Percentiles rank a stretch among this genome's conserved stretches.
These are phyloP conservation scores for Annulohypoxylon bovei DNA, from an alignment of 495 filamentous ascomycete species.

Conservation along the genomic window DNA sequence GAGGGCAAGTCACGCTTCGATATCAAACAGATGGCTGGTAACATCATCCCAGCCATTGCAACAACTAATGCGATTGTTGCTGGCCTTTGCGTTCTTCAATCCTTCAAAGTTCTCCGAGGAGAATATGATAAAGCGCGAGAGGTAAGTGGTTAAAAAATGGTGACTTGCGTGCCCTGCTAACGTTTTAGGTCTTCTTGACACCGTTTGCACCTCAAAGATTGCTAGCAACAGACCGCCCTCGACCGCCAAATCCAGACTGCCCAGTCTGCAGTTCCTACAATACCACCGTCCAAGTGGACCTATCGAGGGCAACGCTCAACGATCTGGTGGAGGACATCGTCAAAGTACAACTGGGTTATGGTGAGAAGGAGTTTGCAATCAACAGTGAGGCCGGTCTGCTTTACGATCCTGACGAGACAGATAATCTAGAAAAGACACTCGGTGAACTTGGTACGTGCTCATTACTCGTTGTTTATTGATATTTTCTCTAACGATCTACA, in stretches of 20 bases:
- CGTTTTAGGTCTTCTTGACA: conserved; percentile 76
- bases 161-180: conserved; percentile 29
- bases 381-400: conserved; percentile 75
- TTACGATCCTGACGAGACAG: conserved; percentile 89
- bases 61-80: conserved; percentile 98
- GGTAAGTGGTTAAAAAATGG: conserved; percentile 42
- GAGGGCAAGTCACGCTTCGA: conserved; percentile 91
- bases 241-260: conserved; percentile 81
- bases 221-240: conserved; percentile 74
- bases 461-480: neutral
- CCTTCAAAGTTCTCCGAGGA: conserved; percentile 86
- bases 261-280: conserved; percentile 81
- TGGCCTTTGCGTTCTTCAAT: conserved; percentile 89
- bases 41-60: conserved; percentile 98
- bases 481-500: conserved; percentile 45
- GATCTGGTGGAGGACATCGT: conserved; percentile 83
- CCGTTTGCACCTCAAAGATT: conserved; percentile 81
- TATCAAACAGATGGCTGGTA: conserved; percentile 98
- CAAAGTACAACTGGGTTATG: conserved; percentile 76
- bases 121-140: conserved; percentile 72
- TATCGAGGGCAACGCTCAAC: conserved; percentile 78
- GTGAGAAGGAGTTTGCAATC: conserved; percentile 79
- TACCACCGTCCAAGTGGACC: conserved; percentile 71
- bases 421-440: conserved; percentile 83
- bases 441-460: conserved; percentile 72